Evolutionary conservation across 148 eudicot species (phyloP).

Genomic region (Suaeda aralocaspica): DNA sequence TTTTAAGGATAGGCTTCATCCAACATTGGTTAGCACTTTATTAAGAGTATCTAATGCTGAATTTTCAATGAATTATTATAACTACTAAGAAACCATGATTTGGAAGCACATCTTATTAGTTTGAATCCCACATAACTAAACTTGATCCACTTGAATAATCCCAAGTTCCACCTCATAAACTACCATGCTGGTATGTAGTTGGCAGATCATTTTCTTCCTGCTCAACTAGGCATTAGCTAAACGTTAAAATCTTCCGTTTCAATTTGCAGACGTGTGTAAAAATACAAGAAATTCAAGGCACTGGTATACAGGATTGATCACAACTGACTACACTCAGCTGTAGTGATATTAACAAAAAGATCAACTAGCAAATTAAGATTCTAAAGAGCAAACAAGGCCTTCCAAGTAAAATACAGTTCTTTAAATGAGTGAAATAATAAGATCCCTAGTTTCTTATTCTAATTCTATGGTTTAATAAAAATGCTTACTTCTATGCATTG

Average conservation of each 20-base stretch:
- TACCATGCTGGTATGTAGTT: background rate
- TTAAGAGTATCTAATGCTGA: background rate
- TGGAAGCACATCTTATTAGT: background rate
- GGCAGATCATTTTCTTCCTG: background rate
- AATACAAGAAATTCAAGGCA: background rate
- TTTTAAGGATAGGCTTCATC: conserved; percentile 19
- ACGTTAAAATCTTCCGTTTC: background rate
- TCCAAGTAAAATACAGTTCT: background rate
- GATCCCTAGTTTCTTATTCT: conserved; percentile 15
- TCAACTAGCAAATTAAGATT: background rate
- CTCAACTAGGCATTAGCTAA: background rate
- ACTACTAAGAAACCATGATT: background rate
- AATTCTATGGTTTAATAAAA: background rate
- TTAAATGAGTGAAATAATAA: background rate
- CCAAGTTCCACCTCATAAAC: no score
- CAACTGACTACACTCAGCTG: background rate
- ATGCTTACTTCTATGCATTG: background rate
- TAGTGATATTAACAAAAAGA: background rate
- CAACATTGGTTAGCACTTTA: conserved; percentile 14
- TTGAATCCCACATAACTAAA: no score
- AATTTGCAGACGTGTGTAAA: background rate
- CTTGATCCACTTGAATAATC: no score
- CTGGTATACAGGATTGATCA: background rate
- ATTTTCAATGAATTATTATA: background rate
- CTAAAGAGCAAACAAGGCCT: background rate